Evolutionary conservation across 805 yeast genomes (phyloP).

Genomic region (Wickerhamiella siamensis): DNA sequence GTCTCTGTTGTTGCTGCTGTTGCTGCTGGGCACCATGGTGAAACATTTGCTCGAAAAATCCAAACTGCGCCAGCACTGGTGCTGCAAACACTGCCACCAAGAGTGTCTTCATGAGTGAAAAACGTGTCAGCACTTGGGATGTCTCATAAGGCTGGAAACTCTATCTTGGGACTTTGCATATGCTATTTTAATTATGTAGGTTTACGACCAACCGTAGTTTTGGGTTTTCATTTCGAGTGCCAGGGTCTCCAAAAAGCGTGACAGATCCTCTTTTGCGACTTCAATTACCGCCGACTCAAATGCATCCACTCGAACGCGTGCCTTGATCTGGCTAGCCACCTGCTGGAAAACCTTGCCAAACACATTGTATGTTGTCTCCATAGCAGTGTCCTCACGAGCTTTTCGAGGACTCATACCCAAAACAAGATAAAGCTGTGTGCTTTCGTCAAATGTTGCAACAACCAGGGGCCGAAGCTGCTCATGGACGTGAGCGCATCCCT

Average conservation of each 20-base stretch:
- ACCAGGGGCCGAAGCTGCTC: slow-evolving; percentile 59
- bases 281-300: slow-evolving; percentile 92
- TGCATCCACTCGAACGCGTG: slow-evolving; percentile 81
- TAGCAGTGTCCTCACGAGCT: slow-evolving; percentile 32
- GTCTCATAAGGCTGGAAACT: neutral
- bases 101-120: neutral
- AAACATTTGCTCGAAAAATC: slow-evolving; percentile 30
- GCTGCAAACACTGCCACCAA: neutral
- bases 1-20: slow-evolving; percentile 21
- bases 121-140: too few relatives aligned
- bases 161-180: neutral
- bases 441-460: slow-evolving; percentile 64
- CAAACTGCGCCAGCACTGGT: slow-evolving; percentile 26
- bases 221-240: slow-evolving; percentile 30
- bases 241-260: slow-evolving; percentile 73
- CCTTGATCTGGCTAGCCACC: slow-evolving; percentile 71
- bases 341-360: slow-evolving; percentile 87
- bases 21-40: slow-evolving; percentile 23
- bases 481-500: slow-evolving; percentile 73
- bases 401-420: slow-evolving; percentile 80
- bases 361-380: slow-evolving; percentile 34
- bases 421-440: slow-evolving; percentile 66
- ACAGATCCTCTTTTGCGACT: slow-evolving; percentile 70
- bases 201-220: neutral
- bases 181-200: neutral